Evolutionary conservation across 169 alveolate species (phyloP).

Genomic region (Plasmodium malariae): DNA sequence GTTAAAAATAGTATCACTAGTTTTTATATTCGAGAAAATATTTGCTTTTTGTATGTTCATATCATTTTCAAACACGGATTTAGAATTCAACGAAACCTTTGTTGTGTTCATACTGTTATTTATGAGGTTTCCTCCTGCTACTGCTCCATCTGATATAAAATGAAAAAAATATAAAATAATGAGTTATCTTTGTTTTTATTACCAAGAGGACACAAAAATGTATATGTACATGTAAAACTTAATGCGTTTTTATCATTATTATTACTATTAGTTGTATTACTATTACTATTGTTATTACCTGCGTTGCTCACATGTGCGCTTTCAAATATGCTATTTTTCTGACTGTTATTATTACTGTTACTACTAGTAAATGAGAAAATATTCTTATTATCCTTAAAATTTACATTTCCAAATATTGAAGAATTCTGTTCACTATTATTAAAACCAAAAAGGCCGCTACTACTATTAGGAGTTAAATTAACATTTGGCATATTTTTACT

Average conservation of each 20-base stretch:
- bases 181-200: constrained; percentile 10
- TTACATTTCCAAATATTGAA: constrained; percentile 6
- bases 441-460: constrained; percentile 23
- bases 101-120: neutral
- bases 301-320: constrained; percentile 1
- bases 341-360: constrained; percentile 2
- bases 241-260: neutral
- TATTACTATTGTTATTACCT: neutral
- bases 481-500: constrained; percentile 6
- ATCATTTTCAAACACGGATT: constrained; percentile 17
- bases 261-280: constrained; percentile 2
- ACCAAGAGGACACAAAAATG: neutral
- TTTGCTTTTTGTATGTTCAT: constrained; percentile 18
- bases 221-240: neutral
- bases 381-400: neutral
- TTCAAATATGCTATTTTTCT: constrained; percentile 10
- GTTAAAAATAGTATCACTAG: constrained; percentile 16
- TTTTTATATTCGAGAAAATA: constrained; percentile 26
- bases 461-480: constrained; percentile 2
- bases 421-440: too few species aligned
- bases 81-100: constrained; percentile 12
- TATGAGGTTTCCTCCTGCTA: neutral
- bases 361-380: constrained; percentile 9
- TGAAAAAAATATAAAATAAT: constrained; percentile 30
- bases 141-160: neutral